Conservation (phyloP, 2,329 filamentous ascomycete species). For the Sodiomyces alkalinus region DNA sequence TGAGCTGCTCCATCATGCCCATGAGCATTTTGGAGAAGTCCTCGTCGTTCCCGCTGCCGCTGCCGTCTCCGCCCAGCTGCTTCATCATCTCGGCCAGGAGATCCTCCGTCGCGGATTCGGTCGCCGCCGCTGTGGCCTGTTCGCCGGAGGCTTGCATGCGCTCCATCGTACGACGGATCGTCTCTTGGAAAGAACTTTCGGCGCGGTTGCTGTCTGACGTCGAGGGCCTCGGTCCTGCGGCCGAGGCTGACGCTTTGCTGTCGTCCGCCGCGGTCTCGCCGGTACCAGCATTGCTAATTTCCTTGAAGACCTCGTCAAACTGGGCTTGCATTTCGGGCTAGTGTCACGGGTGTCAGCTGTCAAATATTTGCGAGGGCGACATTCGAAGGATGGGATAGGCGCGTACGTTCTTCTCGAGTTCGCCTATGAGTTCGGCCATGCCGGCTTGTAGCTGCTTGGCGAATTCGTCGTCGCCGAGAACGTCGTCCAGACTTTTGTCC, state of each 20-base stretch:
- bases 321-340: conserved; percentile 62
- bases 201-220: conserved; percentile 21
- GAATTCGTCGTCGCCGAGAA: conserved; percentile 59
- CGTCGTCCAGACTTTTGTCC: conserved; percentile 19
- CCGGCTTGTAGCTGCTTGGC: conserved; percentile 75
- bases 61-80: conserved; percentile 56
- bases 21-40: conserved; percentile 90
- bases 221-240: conserved; percentile 12
- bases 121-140: conserved; percentile 64
- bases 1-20: conserved; percentile 98
- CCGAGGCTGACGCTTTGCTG: conserved; percentile 10
- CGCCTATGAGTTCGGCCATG: conserved; percentile 71
- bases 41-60: conserved; percentile 52
- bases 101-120: conserved; percentile 55
- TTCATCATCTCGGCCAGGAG: conserved; percentile 87
- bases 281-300: conserved; percentile 41
- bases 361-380: background rate
- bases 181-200: conserved; percentile 74
- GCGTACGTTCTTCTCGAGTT: conserved; percentile 36
- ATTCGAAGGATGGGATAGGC: background rate
- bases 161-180: conserved; percentile 87
- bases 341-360: background rate
- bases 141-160: conserved; percentile 85
- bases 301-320: conserved; percentile 64
- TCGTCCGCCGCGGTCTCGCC: conserved; percentile 11